A percentile compares a stretch with the other conserved stretches of the same genome.
Conservation (phyloP, 441 rosid species). For the Mallotus japonicus region DNA sequence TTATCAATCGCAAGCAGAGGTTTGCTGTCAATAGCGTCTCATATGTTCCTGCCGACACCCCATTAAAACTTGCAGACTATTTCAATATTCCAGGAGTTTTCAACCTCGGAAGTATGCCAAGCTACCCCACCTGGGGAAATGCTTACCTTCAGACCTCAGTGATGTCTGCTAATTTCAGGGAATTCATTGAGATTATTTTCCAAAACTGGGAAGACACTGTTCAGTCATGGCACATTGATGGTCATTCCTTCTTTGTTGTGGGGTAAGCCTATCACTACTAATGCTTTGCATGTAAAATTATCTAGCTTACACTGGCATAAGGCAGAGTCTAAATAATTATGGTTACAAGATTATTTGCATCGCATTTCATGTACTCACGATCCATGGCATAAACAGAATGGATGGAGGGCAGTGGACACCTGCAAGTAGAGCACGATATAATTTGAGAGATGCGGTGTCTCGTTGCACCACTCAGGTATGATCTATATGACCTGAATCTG, state of each 20-base stretch:
- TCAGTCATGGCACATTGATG: slow-evolving; percentile 86
- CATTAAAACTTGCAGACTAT: slow-evolving; percentile 80
- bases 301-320: not conserved
- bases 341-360: too few species aligned
- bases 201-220: slow-evolving; percentile 65
- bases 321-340: too few species aligned
- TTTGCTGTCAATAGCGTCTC: slow-evolving; percentile 82
- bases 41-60: slow-evolving; percentile 65
- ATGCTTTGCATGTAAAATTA: not conserved
- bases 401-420: slow-evolving; percentile 85
- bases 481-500: not conserved
- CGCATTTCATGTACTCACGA: not conserved
- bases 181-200: slow-evolving; percentile 73
- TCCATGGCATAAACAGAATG: slow-evolving; percentile 44
- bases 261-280: slow-evolving; percentile 51
- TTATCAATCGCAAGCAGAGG: slow-evolving; percentile 68
- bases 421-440: slow-evolving; percentile 62
- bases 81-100: slow-evolving; percentile 72
- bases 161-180: slow-evolving; percentile 55
- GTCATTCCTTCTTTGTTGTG: slow-evolving; percentile 80
- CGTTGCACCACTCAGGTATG: slow-evolving; percentile 77
- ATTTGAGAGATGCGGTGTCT: slow-evolving; percentile 74
- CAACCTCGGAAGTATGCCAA: slow-evolving; percentile 62
- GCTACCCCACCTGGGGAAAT: slow-evolving; percentile 58
- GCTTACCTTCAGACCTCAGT: slow-evolving; percentile 76